A percentile compares a stretch with the other conserved stretches of the same genome.
Conservation (phyloP, 441 rosid genomes). For the Corymbia calophylla region DNA sequence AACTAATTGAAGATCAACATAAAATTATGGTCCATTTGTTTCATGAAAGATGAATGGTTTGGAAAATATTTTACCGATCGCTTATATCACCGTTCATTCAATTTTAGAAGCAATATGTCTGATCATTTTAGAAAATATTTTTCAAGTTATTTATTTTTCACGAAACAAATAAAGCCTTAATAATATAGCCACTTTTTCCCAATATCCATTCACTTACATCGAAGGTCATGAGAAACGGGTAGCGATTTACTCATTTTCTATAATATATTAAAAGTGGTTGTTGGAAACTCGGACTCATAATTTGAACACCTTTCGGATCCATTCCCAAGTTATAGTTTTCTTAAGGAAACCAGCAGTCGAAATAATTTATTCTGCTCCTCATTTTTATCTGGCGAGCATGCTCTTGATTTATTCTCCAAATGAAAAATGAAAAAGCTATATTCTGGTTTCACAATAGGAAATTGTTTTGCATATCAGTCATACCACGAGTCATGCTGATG, state of each 20-base stretch:
- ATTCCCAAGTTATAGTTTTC: background rate
- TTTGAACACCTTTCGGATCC: background rate
- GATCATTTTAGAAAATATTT: too few relatives aligned
- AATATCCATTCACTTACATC: background rate
- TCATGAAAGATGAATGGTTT: background rate
- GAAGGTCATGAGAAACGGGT: background rate
- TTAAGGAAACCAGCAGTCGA: background rate
- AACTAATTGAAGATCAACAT: background rate
- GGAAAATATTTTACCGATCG: too few relatives aligned
- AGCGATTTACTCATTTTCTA: background rate
- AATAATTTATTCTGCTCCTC: background rate
- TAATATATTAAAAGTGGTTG: background rate
- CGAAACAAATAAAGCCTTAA: too few relatives aligned
- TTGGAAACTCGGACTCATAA: background rate
- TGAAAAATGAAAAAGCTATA: background rate
- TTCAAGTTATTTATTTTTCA: too few relatives aligned
- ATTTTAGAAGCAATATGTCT: background rate
- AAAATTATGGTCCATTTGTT: background rate
- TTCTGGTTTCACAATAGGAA: background rate
- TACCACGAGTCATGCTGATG: background rate
- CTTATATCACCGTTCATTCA: too few relatives aligned
- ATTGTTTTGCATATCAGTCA: background rate
- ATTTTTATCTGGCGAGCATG: background rate
- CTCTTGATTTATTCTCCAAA: background rate
- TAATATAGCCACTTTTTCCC: background rate